These are phyloP conservation scores for Solanum aculeatissimum DNA, from an alignment of 305 asterid species.

Conservation along the genomic window DNA sequence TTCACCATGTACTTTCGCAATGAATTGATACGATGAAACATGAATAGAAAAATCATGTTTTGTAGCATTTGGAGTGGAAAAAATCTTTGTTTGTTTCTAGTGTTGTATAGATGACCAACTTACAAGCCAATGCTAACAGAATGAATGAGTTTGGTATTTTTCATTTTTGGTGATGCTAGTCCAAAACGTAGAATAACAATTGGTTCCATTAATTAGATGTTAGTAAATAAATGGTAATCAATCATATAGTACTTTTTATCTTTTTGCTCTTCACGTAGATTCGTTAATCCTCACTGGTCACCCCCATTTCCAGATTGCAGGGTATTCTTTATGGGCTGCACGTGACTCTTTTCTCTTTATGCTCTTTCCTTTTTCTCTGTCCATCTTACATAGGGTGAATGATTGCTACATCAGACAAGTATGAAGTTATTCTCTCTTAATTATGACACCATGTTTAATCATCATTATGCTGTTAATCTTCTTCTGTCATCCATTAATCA, in stretches of 20 bases:
- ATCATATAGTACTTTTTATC: background rate
- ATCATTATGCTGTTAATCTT: conserved; percentile 1
- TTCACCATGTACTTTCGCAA: too few species aligned
- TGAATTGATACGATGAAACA: too few species aligned
- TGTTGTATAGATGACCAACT: background rate
- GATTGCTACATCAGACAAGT: conserved; percentile 19
- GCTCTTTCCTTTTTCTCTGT: conserved; percentile 4
- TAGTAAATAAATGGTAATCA: background rate
- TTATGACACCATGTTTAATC: conserved; percentile 15
- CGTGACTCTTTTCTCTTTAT: conserved; percentile 33
- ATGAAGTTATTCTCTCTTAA: conserved; percentile 39
- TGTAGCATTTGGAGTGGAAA: too few species aligned
- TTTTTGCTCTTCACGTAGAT: background rate
- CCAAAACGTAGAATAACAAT: background rate
- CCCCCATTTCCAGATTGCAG: conserved; percentile 18
- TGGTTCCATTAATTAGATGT: background rate
- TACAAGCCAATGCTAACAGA: background rate
- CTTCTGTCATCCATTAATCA: background rate
- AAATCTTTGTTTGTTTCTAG: too few species aligned
- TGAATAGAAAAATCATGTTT: too few species aligned
- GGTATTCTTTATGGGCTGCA: conserved; percentile 19
- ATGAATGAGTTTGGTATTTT: background rate
- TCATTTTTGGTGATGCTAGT: background rate
- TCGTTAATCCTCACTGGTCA: conserved; percentile 11
- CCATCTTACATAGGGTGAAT: background rate